Base-by-base conservation (phyloP, 257 asterid genomes). In the Orobanche coerulescens region DNA sequence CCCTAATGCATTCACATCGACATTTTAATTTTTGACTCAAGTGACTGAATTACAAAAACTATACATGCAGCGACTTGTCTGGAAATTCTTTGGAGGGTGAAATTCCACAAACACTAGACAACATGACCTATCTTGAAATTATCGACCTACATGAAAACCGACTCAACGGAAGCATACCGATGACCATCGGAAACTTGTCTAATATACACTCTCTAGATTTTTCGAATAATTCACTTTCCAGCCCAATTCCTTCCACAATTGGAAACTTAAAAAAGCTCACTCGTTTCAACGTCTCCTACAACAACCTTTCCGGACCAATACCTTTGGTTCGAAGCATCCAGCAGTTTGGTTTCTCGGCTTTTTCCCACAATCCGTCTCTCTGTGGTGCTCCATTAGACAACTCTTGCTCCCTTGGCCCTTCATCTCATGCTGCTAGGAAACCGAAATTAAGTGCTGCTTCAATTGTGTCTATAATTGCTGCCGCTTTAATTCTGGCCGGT, bases 381-480 rank as follows among this genome's bases (percentile, higher is more conserved):
- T 93, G 98, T 55, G 98, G 97, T 40, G 68, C 79, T 55, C 95
- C 95, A 6, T 68, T 87, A n/a, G 78, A 65, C 1, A 73, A 44
- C 57, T 26, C 80, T 15, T 90, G 97, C 70, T 56, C 76, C 0
- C 59, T 75, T 6, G 37, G 52, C 42, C 44, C 66, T 46, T 30
- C 74, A 14, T 2, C 69, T 65, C 66, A 64, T 0, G 23, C 69
- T 66, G 19, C 71, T 4, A 47, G 82, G 54, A 86, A 79, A 51
- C 95, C 85, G 1, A 88, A 76, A 75, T 52, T 93, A 72, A 79
- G 95, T 19, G 74, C 69, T 47, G 76, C 97, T 0, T 79, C 95
- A 6, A 84, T 93, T 59, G 78, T 88, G 12, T 95, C 95, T 23
- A 82, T 93, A 58, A 87, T 86, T 42, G 97, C 98, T 50, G 98